These are phyloP conservation scores for Anacardium occidentale DNA, from an alignment of 345 rosid genomes.

Conservation along the genomic window DNA sequence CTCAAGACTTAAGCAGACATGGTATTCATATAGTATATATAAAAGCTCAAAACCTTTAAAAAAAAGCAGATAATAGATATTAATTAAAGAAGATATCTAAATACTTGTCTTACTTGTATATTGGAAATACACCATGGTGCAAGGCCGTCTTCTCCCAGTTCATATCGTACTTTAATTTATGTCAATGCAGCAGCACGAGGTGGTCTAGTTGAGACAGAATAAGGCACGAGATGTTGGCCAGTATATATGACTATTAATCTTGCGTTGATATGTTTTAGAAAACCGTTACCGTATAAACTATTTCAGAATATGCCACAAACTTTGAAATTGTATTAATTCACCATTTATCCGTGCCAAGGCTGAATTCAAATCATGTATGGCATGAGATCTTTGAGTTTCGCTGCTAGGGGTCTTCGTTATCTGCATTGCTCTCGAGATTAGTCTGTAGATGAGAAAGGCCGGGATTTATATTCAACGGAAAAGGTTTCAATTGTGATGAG, in stretches of 20 bases:
- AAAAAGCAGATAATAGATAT: too few relatives aligned
- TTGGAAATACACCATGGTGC: neutral
- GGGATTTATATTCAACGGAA: constrained; percentile 41
- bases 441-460: constrained; percentile 34
- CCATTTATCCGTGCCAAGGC: neutral
- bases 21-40: neutral
- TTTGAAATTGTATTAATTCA: neutral
- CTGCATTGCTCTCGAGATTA: constrained; percentile 15
- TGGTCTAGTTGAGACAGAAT: neutral
- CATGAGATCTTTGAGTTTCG: neutral
- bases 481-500: constrained; percentile 37
- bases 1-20: neutral
- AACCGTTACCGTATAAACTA: neutral
- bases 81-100: neutral
- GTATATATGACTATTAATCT: neutral
- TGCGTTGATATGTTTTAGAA: constrained; percentile 2
- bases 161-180: neutral
- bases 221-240: neutral
- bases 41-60: too few relatives aligned
- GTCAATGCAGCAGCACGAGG: neutral
- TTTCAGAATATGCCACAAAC: neutral
- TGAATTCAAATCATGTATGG: neutral
- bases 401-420: constrained; percentile 34
- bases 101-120: neutral
- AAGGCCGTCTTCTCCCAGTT: neutral